These are phyloP conservation scores for Ophiocordyceps camponoti-leonardi DNA, from an alignment of 2,329 filamentous ascomycete species.

Conservation along the genomic window DNA sequence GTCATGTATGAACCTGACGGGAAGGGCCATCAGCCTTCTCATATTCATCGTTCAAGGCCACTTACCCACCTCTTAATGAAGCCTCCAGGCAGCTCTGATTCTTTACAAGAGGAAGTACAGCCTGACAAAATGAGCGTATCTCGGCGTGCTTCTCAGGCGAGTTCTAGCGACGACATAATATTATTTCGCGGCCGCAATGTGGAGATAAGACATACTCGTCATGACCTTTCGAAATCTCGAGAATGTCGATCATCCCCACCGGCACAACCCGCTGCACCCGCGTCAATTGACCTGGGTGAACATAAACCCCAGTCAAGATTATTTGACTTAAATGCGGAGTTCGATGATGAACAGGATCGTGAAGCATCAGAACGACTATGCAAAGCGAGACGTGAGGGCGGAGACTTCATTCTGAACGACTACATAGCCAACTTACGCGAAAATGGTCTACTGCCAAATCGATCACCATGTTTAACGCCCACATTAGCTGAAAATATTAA, in stretches of 20 bases:
- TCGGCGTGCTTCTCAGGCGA: not conserved
- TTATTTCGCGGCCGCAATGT: conserved; percentile 41
- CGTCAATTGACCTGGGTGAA: too few species aligned
- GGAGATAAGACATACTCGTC: not conserved
- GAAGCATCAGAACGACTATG: not conserved
- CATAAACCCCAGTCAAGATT: not conserved
- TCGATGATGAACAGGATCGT: not conserved
- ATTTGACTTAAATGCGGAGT: not conserved
- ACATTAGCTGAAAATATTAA: conserved; percentile 5
- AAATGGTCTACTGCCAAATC: conserved; percentile 40
- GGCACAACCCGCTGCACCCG: not conserved
- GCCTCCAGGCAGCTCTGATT: too few species aligned
- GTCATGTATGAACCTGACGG: too few species aligned
- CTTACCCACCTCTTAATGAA: too few species aligned
- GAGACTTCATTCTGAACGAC: conserved; percentile 43
- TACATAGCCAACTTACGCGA: conserved; percentile 52
- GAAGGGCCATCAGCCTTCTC: too few species aligned
- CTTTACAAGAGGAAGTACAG: too few species aligned
- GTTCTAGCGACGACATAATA: conserved; percentile 51
- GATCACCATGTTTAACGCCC: conserved; percentile 17
- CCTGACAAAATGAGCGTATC: too few species aligned
- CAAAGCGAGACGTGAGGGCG: conserved; percentile 4
- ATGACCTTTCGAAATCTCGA: conserved; percentile 4
- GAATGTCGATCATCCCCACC: not conserved
- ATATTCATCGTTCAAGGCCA: too few species aligned